Evolutionary conservation across 2,329 filamentous ascomycete genomes (phyloP).

Genomic region (Penicillium sp.): DNA sequence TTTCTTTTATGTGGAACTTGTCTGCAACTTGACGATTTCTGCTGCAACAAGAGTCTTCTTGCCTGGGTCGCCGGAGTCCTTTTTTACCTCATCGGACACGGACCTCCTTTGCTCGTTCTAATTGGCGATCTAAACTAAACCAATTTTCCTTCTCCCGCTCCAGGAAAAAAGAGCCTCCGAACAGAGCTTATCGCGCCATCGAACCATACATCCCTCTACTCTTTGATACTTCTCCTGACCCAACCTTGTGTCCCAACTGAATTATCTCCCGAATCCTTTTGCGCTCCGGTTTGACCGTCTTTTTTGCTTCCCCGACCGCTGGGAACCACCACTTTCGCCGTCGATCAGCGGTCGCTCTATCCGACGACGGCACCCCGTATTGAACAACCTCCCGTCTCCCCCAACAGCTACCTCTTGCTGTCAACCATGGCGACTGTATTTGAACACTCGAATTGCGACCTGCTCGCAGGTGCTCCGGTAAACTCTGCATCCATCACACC

Average conservation of each 20-base stretch:
- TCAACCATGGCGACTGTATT: constrained; percentile 36
- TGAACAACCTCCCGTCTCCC: constrained; percentile 9
- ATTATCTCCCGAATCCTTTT: constrained; percentile 2
- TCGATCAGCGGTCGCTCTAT: constrained; percentile 46
- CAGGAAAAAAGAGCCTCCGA: constrained; percentile 21
- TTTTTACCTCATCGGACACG: neutral
- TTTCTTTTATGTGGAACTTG: constrained; percentile 6
- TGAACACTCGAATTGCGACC: constrained; percentile 32
- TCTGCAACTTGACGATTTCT: neutral
- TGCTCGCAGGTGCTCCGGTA: constrained; percentile 24
- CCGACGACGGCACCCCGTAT: constrained; percentile 38
- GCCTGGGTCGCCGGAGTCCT: neutral
- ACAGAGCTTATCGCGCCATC: constrained; percentile 24
- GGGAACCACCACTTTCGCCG: constrained; percentile 38
- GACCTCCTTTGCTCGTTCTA: constrained; percentile 4
- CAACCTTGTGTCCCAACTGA: constrained; percentile 9
- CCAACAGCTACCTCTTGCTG: constrained; percentile 9
- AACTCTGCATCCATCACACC: constrained; percentile 43
- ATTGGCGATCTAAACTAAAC: constrained; percentile 16
- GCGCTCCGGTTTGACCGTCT: neutral
- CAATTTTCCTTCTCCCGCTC: constrained; percentile 8
- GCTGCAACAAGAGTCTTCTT: neutral
- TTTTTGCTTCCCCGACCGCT: constrained; percentile 38
- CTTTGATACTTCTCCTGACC: neutral
- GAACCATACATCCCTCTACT: constrained; percentile 8